Base-by-base conservation (phyloP, 805 yeast species). In the Wickerhamiella domercqiae region DNA sequence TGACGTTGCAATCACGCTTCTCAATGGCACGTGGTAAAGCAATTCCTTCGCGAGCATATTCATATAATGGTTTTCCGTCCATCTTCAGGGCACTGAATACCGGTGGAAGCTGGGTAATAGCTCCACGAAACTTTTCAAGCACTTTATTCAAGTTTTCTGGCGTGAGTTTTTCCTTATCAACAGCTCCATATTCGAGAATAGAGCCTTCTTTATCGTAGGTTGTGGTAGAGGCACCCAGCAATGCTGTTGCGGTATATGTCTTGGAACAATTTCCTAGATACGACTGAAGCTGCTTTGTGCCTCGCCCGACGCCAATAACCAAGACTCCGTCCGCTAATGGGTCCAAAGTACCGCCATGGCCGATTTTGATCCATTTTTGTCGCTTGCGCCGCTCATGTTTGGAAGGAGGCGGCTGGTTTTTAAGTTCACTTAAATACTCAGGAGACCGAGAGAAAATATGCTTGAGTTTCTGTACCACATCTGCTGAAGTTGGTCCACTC, bases 331-430 rank as follows among this genome's bases (percentile, higher is more conserved):
- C 75, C 0, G 99, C 99, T 31, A 81, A 59, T 0, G 97, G 96
- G 52, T 90, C 99, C 28, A 90, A 63, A 0, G 99, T 90, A 7
- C 99, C 99, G 15, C 98, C 99, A 56, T 90, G 99, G 1, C 99
- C 99, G 65, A 87, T 78, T 52, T 90, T 90, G 24, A 86, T 74
- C 29, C 40, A 46, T 21, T 42, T 39, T 21, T 29, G 35, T n/a
- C 36, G 19, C 19, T 46, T 13, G 6, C 42, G 25, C 2, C 43
- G 36, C 48, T 75, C 57, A 19, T 37, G 34, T 2, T 7, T 15
- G 25, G 32, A 32, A 16, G 29, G 36, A 24, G 32, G 16, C 29
- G 28, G 13, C 9, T 13, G 26, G 11, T 9, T 13, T 13, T 24
- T 24, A 7, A 30, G 18, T 40, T 45, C 30, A 55, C 55, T 22